Evolutionary conservation across 345 rosid species (phyloP).

Genomic region (Dipteronia dyeriana): DNA sequence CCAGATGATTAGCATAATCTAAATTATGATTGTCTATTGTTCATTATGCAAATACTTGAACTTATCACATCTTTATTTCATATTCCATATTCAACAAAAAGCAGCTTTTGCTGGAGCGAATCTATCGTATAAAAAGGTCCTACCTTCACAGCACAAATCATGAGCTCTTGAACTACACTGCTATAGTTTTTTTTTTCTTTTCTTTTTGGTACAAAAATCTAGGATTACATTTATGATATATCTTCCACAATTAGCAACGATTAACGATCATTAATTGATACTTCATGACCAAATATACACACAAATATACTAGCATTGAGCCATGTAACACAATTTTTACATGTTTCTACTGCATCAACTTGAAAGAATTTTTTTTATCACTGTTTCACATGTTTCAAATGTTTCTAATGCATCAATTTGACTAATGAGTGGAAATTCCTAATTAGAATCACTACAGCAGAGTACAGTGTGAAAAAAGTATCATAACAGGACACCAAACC

Average conservation of each 20-base stretch:
- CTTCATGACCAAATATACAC: background rate
- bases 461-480: background rate
- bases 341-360: background rate
- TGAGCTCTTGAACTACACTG: background rate
- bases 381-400: background rate
- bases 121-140: background rate
- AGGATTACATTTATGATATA: background rate
- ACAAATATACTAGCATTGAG: too few relatives aligned
- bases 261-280: background rate
- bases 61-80: background rate
- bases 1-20: background rate
- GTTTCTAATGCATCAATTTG: background rate
- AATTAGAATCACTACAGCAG: background rate
- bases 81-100: background rate
- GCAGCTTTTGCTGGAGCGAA: background rate
- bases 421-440: too few relatives aligned
- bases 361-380: background rate
- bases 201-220: background rate
- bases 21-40: background rate
- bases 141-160: background rate
- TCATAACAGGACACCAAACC: background rate
- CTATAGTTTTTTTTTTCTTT: background rate
- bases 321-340: background rate
- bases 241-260: background rate
- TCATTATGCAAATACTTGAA: background rate